Evolutionary conservation across 495 filamentous ascomycete species (phyloP).

Genomic region (Pyronema domesticum): DNA sequence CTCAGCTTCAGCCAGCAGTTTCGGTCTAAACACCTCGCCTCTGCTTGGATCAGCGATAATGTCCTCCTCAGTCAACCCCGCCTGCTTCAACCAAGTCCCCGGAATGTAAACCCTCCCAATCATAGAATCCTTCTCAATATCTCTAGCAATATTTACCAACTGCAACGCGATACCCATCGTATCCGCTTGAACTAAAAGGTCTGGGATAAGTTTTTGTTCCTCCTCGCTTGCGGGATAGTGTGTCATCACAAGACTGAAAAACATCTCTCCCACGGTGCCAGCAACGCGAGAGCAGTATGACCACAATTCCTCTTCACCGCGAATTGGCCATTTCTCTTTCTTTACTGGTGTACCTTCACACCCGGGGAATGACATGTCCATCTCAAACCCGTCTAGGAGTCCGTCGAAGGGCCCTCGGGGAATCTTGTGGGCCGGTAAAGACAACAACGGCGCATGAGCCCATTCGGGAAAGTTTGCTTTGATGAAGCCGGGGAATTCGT

Average conservation of each 20-base stretch:
- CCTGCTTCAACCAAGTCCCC: slow-evolving; percentile 38
- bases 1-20: slow-evolving; percentile 40
- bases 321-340: slow-evolving; percentile 33
- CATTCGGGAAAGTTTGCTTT: slow-evolving; percentile 30
- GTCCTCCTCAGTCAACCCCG: slow-evolving; percentile 33
- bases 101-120: slow-evolving; percentile 48
- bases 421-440: slow-evolving; percentile 38
- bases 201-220: slow-evolving; percentile 10
- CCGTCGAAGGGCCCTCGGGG: slow-evolving; percentile 37
- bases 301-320: slow-evolving; percentile 36
- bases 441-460: slow-evolving; percentile 31
- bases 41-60: slow-evolving; percentile 32
- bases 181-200: slow-evolving; percentile 31
- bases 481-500: slow-evolving; percentile 25
- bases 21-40: slow-evolving; percentile 32
- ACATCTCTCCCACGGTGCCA: slow-evolving; percentile 48
- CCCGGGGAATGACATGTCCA: slow-evolving; percentile 36
- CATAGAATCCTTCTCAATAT: slow-evolving; percentile 42
- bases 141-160: slow-evolving; percentile 53
- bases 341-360: not conserved
- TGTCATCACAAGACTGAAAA: slow-evolving; percentile 42
- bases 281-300: slow-evolving; percentile 43
- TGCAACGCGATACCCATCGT: slow-evolving; percentile 52
- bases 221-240: slow-evolving; percentile 27
- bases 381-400: slow-evolving; percentile 43